Conservation (phyloP, 768 basidiomycete genomes). For the Termitomyces sp. region DNA sequence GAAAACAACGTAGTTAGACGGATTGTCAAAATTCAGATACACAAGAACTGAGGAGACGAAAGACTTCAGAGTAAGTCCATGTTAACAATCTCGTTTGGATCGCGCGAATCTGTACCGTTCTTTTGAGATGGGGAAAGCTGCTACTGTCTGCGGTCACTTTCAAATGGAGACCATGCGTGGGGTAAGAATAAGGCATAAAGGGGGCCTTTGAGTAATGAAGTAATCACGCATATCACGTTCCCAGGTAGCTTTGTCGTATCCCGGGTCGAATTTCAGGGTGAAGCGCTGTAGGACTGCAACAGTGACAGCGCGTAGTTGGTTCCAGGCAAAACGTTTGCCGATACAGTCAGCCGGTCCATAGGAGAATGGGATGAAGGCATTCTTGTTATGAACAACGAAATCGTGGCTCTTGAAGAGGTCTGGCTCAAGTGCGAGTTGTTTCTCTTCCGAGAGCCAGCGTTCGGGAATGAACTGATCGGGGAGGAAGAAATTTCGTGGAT, state of each 20-base stretch:
- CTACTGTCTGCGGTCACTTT: neutral
- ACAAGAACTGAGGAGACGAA: no score
- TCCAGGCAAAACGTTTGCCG: slow-evolving; percentile 32
- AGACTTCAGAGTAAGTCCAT: no score
- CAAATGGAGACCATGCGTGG: neutral
- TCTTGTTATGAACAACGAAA: slow-evolving; percentile 15
- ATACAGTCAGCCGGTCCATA: slow-evolving; percentile 47
- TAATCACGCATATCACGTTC: slow-evolving; percentile 22
- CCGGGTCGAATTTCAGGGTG: slow-evolving; percentile 21
- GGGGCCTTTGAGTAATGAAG: slow-evolving; percentile 17
- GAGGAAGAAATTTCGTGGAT: slow-evolving; percentile 31
- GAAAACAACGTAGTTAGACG: no score
- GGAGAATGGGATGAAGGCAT: slow-evolving; percentile 33
- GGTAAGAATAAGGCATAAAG: neutral
- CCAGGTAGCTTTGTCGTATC: slow-evolving; percentile 21
- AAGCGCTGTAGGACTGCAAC: slow-evolving; percentile 24
- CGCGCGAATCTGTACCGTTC: neutral
- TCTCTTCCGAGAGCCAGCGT: slow-evolving; percentile 25
- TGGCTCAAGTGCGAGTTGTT: slow-evolving; percentile 13
- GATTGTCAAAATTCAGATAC: no score
- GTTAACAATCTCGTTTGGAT: no score
- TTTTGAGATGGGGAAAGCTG: neutral
- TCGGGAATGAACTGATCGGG: slow-evolving; percentile 32
- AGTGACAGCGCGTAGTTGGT: slow-evolving; percentile 27
- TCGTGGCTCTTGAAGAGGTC: slow-evolving; percentile 8